phyloP scores from a whole-genome alignment of 2,329 filamentous ascomycete genomes.

The Phoma herbarum region DNA sequence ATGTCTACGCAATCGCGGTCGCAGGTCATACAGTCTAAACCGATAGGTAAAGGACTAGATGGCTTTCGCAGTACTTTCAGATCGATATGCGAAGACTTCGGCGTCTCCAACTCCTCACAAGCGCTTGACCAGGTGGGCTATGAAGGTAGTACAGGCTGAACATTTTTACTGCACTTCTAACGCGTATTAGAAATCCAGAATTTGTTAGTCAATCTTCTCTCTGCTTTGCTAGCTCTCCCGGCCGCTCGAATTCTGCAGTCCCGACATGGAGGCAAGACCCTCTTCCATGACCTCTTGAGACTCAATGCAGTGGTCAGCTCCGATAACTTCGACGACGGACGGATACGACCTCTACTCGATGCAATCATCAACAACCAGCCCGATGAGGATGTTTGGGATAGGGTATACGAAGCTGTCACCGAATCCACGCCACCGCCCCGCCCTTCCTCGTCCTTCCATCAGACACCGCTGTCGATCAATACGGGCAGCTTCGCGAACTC shows the following conservation, averaged over 20 bases:
- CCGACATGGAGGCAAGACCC: background rate
- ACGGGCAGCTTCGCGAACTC: conserved; percentile 19
- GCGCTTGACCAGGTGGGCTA: background rate
- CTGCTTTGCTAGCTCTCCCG: conserved; percentile 1
- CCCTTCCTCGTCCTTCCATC: conserved; percentile 33
- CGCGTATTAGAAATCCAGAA: conserved; percentile 2
- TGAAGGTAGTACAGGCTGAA: conserved; percentile 1
- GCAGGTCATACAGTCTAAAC: conserved; percentile 10
- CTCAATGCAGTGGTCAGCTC: too few relatives aligned
- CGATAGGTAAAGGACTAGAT: conserved; percentile 6
- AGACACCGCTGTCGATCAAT: conserved; percentile 37
- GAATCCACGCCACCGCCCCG: conserved; percentile 49
- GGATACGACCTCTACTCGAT: background rate
- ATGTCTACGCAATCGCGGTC: conserved; percentile 1
- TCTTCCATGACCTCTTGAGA: too few relatives aligned
- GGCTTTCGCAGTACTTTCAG: conserved; percentile 3
- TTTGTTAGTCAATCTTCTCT: background rate
- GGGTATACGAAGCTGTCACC: conserved; percentile 32
- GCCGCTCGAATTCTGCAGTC: conserved; percentile 2
- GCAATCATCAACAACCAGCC: conserved; percentile 10
- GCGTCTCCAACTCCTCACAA: background rate
- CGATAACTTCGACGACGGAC: background rate
- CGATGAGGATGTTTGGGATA: conserved; percentile 6
- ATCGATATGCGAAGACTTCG: background rate
- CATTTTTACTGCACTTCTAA: conserved; percentile 1